Conservation (phyloP, 73 alveolate species). For the Strombidium stylifer region DNA sequence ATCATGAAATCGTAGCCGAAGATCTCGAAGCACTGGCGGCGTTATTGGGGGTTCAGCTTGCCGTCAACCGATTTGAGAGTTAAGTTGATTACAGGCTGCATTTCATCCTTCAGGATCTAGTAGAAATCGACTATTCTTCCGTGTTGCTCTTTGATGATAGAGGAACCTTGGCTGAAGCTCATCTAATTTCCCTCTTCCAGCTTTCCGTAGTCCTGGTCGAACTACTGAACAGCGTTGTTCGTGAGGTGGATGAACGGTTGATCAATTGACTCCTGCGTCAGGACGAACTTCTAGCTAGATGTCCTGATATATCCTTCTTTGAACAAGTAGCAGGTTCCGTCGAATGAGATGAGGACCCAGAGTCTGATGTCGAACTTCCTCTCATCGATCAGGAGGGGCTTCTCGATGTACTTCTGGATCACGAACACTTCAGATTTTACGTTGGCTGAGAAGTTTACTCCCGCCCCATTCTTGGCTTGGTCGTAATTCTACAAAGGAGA, state of each 20-base stretch:
- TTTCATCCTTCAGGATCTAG: too few relatives aligned
- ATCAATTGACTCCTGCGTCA: slow-evolving; percentile 42
- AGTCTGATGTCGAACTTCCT: slow-evolving; percentile 93
- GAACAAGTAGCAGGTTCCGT: slow-evolving; percentile 65
- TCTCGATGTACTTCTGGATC: slow-evolving; percentile 88
- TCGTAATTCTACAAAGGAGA: too few relatives aligned
- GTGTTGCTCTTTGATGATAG: too few relatives aligned
- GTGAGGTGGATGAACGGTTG: slow-evolving; percentile 86
- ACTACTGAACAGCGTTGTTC: slow-evolving; percentile 86
- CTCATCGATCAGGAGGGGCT: slow-evolving; percentile 78
- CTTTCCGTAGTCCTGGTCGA: slow-evolving; percentile 74
- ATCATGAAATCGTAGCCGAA: slow-evolving; percentile 48
- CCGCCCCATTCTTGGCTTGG: too few relatives aligned
- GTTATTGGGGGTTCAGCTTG: too few relatives aligned
- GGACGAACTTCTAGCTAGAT: slow-evolving; percentile 63
- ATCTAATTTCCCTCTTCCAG: slow-evolving; percentile 84
- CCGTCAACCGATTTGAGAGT: not conserved
- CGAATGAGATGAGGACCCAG: slow-evolving; percentile 82
- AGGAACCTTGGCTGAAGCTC: too few relatives aligned
- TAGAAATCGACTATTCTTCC: too few relatives aligned
- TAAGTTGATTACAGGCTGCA: not conserved
- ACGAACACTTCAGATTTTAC: too few relatives aligned
- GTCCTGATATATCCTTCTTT: slow-evolving; percentile 85
- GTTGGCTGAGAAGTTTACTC: too few relatives aligned
- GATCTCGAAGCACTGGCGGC: slow-evolving; percentile 24